Evolutionary conservation across 2,329 filamentous ascomycete genomes (phyloP).

Genomic region (Aspergillus sp.): DNA sequence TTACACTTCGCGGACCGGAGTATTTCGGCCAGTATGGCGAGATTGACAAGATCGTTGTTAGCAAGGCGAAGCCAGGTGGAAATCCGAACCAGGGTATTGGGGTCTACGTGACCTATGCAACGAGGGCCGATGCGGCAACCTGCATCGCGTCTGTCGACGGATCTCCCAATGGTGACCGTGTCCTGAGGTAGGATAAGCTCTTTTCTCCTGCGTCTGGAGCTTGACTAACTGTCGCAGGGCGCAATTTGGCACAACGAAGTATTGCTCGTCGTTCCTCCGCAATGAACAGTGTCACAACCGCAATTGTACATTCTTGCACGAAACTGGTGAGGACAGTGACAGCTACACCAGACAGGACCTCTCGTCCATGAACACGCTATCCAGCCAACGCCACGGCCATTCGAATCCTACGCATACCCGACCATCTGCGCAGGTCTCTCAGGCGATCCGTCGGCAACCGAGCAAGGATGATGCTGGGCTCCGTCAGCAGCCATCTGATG

Average conservation of each 20-base stretch:
- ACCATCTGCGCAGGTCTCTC: slow-evolving; percentile 42
- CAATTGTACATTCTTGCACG: slow-evolving; percentile 96
- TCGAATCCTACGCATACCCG: slow-evolving; percentile 40
- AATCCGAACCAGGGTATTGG: slow-evolving; percentile 74
- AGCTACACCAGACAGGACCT: slow-evolving; percentile 92
- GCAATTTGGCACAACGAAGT: slow-evolving; percentile 87
- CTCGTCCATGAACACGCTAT: slow-evolving; percentile 86
- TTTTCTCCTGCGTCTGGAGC: not conserved
- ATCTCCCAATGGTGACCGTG: slow-evolving; percentile 78
- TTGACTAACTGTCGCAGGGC: slow-evolving; percentile 37
- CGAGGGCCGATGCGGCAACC: slow-evolving; percentile 75
- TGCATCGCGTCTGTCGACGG: slow-evolving; percentile 92
- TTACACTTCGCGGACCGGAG: slow-evolving; percentile 78
- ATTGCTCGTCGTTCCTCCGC: slow-evolving; percentile 92
- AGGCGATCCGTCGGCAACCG: slow-evolving; percentile 61
- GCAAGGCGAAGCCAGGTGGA: slow-evolving; percentile 73
- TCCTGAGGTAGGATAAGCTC: slow-evolving; percentile 60
- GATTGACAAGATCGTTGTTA: slow-evolving; percentile 98
- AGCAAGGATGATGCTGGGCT: slow-evolving; percentile 62
- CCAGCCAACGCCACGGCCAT: slow-evolving; percentile 63
- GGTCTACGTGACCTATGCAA: slow-evolving; percentile 96
- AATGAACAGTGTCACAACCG: slow-evolving; percentile 92
- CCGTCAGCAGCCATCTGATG: slow-evolving; percentile 56
- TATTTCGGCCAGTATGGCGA: slow-evolving; percentile 98
- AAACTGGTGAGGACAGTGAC: slow-evolving; percentile 95